Conservation (phyloP, 805 yeast genomes). For the Pichia rugopelliculosa region DNA sequence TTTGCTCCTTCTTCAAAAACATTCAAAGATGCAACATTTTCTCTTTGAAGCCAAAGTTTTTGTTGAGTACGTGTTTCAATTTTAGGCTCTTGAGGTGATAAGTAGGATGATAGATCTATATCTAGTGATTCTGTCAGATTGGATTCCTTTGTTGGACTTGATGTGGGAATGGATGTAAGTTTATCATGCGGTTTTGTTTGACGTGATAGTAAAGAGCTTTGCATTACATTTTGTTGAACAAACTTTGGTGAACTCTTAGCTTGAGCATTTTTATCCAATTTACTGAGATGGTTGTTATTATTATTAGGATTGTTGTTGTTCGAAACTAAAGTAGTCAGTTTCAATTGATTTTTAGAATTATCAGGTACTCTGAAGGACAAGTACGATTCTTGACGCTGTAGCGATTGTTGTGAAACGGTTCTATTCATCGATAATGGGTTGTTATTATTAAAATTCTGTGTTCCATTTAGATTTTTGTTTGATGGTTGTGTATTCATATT, state of each 20-base stretch:
- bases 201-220: conserved; percentile 3
- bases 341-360: background rate
- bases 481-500: conserved; percentile 9
- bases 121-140: background rate
- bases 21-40: conserved; percentile 48
- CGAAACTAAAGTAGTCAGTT: background rate
- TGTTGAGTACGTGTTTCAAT: conserved; percentile 74
- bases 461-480: background rate
- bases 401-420: conserved; percentile 9
- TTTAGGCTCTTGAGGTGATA: conserved; percentile 30
- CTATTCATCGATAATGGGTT: background rate
- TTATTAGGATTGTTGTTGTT: background rate
- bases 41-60: conserved; percentile 76
- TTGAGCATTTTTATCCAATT: background rate
- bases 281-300: background rate
- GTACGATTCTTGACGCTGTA: conserved; percentile 19
- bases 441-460: background rate
- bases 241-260: background rate
- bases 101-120: conserved; percentile 22
- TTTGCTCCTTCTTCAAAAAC: conserved; percentile 34
- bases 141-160: background rate
- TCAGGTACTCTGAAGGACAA: conserved; percentile 10
- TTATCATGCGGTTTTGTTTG: conserved; percentile 1
- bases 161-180: background rate
- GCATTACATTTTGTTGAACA: background rate